Base-by-base conservation (phyloP, 345 rosid species). In the Pseudoturritis turrita region DNA sequence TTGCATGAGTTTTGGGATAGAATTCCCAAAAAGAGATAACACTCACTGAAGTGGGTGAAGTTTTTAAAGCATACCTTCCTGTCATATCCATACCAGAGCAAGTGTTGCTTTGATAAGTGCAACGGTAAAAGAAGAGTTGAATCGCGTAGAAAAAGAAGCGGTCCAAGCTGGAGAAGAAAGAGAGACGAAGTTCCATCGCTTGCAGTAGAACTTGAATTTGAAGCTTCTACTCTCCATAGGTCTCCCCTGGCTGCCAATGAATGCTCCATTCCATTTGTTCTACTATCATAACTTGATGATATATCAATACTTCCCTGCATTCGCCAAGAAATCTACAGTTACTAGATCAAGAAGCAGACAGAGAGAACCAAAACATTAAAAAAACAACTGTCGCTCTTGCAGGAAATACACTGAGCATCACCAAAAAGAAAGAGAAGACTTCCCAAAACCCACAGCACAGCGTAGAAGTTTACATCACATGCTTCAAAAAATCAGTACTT, bases 31-130 rank as follows among this genome's bases (percentile, higher is more conserved):
- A 54, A 41, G 22, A 68, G 62, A 15, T 33, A 45, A 52, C 2
- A 7, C 23, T 71, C 10, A 29, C 33, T 1, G 19, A 36, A 33
- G 43, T 5, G 36, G 4, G 4, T 65, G 46, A 53, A 21, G 21
- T 23, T 10, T 22, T n/a, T n/a, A n/a, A 15, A 66, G 55, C 82
- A 61, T 86, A 91, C 98, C 97, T 91, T 91, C 74, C 95, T 77
- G 70, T 94, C 97, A 81, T 91, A 94, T 8, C 97, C 97, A 77
- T 94, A 94, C 98, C 98, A 94, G 75, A 94, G 92, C 86, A 94
- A 81, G 84, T 91, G 97, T 67, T 91, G 96, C 83, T 94, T 94
- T 65, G 98, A 91, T 46, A 91, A 79, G 81, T 94, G 97, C 67
- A 94, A 82, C 2, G 97, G 97, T 28, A 94, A 80, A 73, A 94